phyloP scores from a whole-genome alignment of 176 grass and related monocot species.

The Aegilops longissima region DNA sequence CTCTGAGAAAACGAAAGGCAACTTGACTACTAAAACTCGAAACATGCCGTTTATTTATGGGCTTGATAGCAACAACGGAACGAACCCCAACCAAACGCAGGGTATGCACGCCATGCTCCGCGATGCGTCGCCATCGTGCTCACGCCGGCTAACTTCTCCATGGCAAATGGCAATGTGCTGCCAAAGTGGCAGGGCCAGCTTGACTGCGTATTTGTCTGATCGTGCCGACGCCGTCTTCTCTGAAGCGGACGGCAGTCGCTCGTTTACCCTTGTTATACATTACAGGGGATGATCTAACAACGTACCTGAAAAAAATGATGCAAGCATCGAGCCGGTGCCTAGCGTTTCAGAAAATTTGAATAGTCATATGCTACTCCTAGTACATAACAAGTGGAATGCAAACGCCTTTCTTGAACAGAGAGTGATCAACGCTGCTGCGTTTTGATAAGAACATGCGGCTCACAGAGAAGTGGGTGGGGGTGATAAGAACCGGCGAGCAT shows the following conservation, averaged over 20 bases:
- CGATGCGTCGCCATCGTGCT: not conserved
- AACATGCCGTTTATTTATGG: not conserved
- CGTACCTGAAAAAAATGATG: not conserved
- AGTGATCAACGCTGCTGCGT: not conserved
- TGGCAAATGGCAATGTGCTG: too few species aligned
- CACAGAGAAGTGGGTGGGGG: not conserved
- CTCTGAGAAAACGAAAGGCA: too few species aligned
- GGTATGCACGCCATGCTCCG: not conserved
- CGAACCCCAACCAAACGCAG: not conserved
- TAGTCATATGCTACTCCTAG: too few species aligned
- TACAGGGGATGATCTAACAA: not conserved
- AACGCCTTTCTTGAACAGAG: not conserved
- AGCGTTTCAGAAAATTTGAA: too few species aligned
- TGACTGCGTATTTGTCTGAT: not conserved
- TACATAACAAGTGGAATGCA: not conserved
- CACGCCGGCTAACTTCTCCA: not conserved
- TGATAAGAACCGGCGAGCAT: not conserved
- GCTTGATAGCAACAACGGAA: conserved; percentile 4
- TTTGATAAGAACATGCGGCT: not conserved
- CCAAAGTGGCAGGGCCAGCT: not conserved
- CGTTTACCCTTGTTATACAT: not conserved
- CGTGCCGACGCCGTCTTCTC: not conserved
- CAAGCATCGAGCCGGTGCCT: not conserved
- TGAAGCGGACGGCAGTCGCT: not conserved
- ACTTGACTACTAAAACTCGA: too few species aligned